Percentiles rank a stretch among this genome's conserved stretches.
These are phyloP conservation scores for Porphyrellus cyaneotinctus DNA, from an alignment of 768 basidiomycete genomes.

Conservation along the genomic window DNA sequence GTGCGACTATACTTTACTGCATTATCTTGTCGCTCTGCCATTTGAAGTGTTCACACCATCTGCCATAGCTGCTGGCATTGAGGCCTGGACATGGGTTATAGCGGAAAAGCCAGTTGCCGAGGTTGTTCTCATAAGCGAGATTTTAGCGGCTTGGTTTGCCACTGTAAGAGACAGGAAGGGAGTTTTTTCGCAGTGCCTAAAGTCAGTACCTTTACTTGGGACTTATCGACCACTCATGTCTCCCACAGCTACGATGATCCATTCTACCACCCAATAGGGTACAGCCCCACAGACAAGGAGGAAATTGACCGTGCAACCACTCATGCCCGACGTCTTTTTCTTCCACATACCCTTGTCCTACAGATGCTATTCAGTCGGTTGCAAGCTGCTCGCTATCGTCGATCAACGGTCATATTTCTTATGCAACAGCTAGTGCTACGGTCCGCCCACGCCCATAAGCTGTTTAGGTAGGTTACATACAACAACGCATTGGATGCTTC, in stretches of 20 bases:
- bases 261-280: constrained; percentile 79
- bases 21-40: constrained; percentile 83
- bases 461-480: constrained; percentile 59
- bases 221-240: constrained; percentile 8
- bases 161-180: constrained; percentile 77
- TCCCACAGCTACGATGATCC: constrained; percentile 78
- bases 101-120: constrained; percentile 80
- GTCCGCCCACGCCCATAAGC: constrained; percentile 64
- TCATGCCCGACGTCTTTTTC: constrained; percentile 69
- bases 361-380: constrained; percentile 88
- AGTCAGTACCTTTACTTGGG: constrained; percentile 50
- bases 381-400: constrained; percentile 88
- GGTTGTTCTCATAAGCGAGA: constrained; percentile 78
- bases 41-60: constrained; percentile 87
- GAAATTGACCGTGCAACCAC: constrained; percentile 68
- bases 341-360: constrained; percentile 79
- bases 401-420: constrained; percentile 78
- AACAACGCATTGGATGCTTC: background rate
- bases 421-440: constrained; percentile 81
- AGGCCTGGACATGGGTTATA: constrained; percentile 96
- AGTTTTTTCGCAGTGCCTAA: constrained; percentile 73
- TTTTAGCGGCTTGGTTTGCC: constrained; percentile 82
- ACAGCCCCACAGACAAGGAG: constrained; percentile 86
- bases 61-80: constrained; percentile 81
- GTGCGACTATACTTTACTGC: constrained; percentile 83